Percentiles rank a stretch among this genome's conserved stretches.
These are phyloP conservation scores for Trichoderma polysporum DNA, from an alignment of 2,329 filamentous ascomycete species.

Conservation along the genomic window DNA sequence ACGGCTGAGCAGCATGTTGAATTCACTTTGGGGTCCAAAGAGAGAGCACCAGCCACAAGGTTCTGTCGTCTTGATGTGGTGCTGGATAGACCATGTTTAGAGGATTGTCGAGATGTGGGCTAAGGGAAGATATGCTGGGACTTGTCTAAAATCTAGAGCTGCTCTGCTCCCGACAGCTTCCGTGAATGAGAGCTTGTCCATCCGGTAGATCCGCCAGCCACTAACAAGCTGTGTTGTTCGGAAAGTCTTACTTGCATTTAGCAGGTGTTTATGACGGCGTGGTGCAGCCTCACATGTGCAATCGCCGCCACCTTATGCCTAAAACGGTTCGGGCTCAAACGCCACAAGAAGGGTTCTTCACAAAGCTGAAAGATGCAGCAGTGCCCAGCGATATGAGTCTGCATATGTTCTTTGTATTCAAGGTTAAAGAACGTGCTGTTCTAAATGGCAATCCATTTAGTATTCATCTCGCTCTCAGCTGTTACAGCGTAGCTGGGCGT, in stretches of 20 bases:
- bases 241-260: not conserved
- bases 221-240: not conserved
- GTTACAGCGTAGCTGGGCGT: not conserved
- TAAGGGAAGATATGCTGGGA: not conserved
- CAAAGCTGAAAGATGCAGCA: not conserved
- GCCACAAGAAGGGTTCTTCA: not conserved
- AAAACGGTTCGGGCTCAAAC: constrained; percentile 6
- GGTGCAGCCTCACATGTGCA: not conserved
- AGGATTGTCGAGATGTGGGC: not conserved
- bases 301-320: constrained; percentile 5
- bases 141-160: not conserved
- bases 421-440: no score
- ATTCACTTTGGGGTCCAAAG: not conserved
- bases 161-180: not conserved
- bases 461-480: not conserved
- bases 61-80: not conserved
- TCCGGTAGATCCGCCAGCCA: constrained; percentile 16
- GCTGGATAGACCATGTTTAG: not conserved
- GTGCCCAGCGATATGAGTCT: no score
- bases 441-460: not conserved
- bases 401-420: no score
- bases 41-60: not conserved
- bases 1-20: constrained; percentile 14
- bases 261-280: not conserved
- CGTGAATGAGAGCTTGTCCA: not conserved